A percentile compares a stretch with the other conserved stretches of the same genome.
Evolutionary conservation across 768 basidiomycete species (phyloP).

Genomic region (Asterophora parasitica): DNA sequence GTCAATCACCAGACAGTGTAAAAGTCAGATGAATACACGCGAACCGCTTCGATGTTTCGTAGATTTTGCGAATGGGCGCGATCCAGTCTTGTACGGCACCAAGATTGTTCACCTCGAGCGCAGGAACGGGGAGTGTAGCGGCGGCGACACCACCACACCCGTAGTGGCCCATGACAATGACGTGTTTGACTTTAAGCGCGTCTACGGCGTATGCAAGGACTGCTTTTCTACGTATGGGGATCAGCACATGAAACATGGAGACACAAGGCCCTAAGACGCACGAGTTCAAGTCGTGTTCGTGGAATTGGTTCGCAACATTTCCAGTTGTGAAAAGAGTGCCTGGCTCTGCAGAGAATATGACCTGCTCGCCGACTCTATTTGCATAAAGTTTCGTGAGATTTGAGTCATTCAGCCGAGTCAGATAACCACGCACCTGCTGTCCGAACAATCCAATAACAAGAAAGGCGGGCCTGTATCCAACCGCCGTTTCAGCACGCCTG

Average conservation of each 20-base stretch:
- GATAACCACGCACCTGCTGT: constrained; percentile 22
- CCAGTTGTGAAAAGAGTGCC: constrained; percentile 35
- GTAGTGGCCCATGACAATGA: constrained; percentile 42
- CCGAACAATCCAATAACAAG: constrained; percentile 36
- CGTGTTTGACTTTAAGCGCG: constrained; percentile 31
- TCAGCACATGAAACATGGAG: not conserved
- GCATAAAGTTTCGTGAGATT: too few species aligned
- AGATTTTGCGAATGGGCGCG: constrained; percentile 33
- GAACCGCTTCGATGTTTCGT: constrained; percentile 29
- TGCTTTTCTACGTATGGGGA: constrained; percentile 20
- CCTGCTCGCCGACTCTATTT: constrained; percentile 28
- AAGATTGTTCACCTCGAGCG: constrained; percentile 6
- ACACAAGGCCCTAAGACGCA: constrained; percentile 15
- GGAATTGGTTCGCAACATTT: constrained; percentile 39
- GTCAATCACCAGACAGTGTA: not conserved
- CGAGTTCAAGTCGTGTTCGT: constrained; percentile 30
- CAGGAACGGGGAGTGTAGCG: constrained; percentile 13
- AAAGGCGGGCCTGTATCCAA: constrained; percentile 27
- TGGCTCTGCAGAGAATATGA: constrained; percentile 34
- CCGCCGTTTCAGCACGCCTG: not conserved
- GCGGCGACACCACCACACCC: constrained; percentile 40
- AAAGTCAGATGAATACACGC: not conserved
- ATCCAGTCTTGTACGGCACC: constrained; percentile 38
- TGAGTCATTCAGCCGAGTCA: not conserved
- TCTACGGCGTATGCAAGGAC: constrained; percentile 36